These are phyloP conservation scores for Arachnomyces sp. DNA, from an alignment of 2,329 filamentous ascomycete genomes.

Conservation along the genomic window DNA sequence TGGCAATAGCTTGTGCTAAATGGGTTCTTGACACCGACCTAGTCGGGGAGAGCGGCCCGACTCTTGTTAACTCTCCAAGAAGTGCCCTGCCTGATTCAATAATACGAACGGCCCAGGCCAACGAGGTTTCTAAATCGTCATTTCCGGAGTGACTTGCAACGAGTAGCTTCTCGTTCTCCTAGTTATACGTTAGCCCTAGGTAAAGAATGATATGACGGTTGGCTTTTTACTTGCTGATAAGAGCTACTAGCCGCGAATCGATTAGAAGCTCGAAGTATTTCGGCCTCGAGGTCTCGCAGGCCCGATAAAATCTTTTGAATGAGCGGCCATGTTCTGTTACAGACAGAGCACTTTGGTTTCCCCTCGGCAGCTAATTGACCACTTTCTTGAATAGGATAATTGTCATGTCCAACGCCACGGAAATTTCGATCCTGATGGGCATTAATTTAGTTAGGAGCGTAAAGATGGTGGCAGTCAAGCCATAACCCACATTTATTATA, in stretches of 20 bases:
- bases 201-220: neutral
- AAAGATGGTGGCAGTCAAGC: too few species aligned
- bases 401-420: too few species aligned
- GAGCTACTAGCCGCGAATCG: neutral
- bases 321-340: constrained; percentile 11
- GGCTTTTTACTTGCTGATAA: neutral
- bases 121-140: neutral
- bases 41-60: neutral
- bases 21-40: too few species aligned
- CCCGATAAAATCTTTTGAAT: constrained; percentile 12
- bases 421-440: too few species aligned
- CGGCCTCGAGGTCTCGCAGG: constrained; percentile 12
- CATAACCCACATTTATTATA: too few species aligned
- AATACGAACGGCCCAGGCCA: neutral
- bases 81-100: constrained; percentile 5
- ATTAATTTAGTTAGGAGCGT: too few species aligned
- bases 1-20: too few species aligned
- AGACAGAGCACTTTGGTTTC: constrained; percentile 5
- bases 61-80: neutral
- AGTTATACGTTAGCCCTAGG: constrained; percentile 8
- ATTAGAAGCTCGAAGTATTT: constrained; percentile 11
- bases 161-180: too few species aligned
- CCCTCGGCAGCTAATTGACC: too few species aligned
- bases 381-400: neutral
- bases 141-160: neutral